Conservation (phyloP, 2,329 filamentous ascomycete species). For the Stagonosporopsis cucurbitacearum region DNA sequence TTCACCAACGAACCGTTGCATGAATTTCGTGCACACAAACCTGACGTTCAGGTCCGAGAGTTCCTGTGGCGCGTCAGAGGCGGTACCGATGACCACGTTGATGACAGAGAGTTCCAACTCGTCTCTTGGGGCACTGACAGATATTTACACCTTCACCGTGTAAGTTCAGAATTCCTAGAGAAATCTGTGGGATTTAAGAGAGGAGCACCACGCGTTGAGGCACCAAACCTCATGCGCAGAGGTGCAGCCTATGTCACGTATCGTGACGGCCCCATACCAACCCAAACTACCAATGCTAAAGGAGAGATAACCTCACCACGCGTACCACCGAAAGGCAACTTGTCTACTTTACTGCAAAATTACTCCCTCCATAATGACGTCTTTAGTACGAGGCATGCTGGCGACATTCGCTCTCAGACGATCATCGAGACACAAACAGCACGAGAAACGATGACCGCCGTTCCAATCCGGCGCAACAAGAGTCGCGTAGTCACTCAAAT, state of each 20-base stretch:
- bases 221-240: conserved; percentile 76
- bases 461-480: conserved; percentile 57
- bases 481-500: conserved; percentile 64
- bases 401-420: conserved; percentile 13
- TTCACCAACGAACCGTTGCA: conserved; percentile 48
- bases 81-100: conserved; percentile 66
- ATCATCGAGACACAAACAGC: conserved; percentile 11
- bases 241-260: conserved; percentile 88
- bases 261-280: conserved; percentile 59
- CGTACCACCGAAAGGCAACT: conserved; percentile 31
- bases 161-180: conserved; percentile 67
- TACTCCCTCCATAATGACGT: conserved; percentile 23
- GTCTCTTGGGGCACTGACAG: conserved; percentile 93
- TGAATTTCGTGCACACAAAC: conserved; percentile 62
- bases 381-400: conserved; percentile 14
- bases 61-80: conserved; percentile 89
- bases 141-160: conserved; percentile 77
- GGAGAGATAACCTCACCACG: conserved; percentile 28
- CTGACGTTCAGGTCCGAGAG: conserved; percentile 73
- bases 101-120: conserved; percentile 88
- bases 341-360: conserved; percentile 38
- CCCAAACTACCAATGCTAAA: conserved; percentile 23
- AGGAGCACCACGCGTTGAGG: conserved; percentile 68
- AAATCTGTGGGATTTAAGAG: conserved; percentile 75
- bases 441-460: conserved; percentile 56